Conservation (phyloP, 345 rosid genomes). For the Eutrema yunnanense region DNA sequence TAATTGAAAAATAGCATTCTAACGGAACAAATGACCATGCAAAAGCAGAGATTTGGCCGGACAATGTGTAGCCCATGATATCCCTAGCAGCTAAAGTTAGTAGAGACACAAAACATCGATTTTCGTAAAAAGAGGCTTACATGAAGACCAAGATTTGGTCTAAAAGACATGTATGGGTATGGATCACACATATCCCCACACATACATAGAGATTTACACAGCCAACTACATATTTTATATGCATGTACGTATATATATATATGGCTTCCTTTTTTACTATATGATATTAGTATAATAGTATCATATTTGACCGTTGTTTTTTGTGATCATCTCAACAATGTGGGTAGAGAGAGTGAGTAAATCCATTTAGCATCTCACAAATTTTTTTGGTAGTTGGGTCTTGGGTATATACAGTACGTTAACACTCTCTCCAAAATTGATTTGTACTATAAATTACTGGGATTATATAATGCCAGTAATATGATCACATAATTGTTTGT, state of each 20-base stretch:
- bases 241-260: not conserved
- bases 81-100: conserved; percentile 10
- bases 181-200: not conserved
- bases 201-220: not conserved
- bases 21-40: not conserved
- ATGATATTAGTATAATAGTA: not conserved
- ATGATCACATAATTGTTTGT: not conserved
- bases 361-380: not conserved
- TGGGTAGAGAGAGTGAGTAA: not conserved
- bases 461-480: not conserved
- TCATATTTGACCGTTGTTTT: not conserved
- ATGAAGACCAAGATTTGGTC: conserved; percentile 26
- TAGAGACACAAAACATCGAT: conserved; percentile 28
- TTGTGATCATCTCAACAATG: not conserved
- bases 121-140: conserved; percentile 13
- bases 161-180: conserved; percentile 8
- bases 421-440: not conserved
- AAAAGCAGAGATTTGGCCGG: conserved; percentile 12
- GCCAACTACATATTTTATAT: not conserved
- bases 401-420: not conserved
- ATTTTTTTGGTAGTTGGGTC: not conserved
- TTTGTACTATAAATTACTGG: not conserved
- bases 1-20: not conserved
- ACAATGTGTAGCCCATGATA: not conserved
- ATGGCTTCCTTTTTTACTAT: not conserved